Evolutionary conservation across 352 stramenopile species (phyloP).

Genomic region (Phytophthora nicotianae): DNA sequence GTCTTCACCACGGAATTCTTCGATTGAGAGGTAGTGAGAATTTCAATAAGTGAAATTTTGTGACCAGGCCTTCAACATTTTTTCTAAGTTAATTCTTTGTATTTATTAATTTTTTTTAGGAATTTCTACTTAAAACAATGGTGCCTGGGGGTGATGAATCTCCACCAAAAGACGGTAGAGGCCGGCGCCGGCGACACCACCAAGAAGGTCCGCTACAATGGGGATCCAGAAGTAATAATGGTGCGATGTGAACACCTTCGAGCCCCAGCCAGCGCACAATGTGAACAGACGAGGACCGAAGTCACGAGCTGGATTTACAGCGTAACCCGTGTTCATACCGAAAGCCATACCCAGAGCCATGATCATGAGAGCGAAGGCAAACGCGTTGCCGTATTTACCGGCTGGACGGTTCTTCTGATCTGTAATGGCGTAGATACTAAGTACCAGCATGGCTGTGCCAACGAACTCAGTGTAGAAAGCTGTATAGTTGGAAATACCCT

Average conservation of each 20-base stretch:
- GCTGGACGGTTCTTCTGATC: constrained; percentile 50
- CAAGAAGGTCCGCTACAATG: constrained; percentile 43
- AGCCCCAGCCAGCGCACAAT: constrained; percentile 44
- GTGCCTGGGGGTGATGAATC: constrained; percentile 41
- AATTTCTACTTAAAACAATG: constrained; percentile 4
- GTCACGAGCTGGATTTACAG: constrained; percentile 49
- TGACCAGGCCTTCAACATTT: neutral
- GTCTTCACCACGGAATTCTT: neutral
- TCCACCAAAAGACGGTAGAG: constrained; percentile 43
- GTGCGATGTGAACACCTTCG: constrained; percentile 42
- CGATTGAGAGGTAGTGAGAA: neutral
- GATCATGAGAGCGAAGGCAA: constrained; percentile 53
- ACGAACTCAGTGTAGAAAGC: constrained; percentile 45
- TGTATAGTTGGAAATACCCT: constrained; percentile 12
- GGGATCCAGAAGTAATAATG: constrained; percentile 65
- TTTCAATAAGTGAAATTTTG: no score
- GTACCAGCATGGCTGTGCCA: constrained; percentile 52
- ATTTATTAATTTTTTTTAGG: no score
- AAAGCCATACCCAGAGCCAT: constrained; percentile 64
- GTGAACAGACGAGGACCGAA: constrained; percentile 50
- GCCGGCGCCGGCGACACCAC: constrained; percentile 35
- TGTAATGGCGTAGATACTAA: constrained; percentile 54
- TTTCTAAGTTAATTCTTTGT: no score
- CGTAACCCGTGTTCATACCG: no score
- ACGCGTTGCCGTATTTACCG: constrained; percentile 32